Conservation (phyloP, 495 filamentous ascomycete genomes). For the Penicillium malachiteum region DNA sequence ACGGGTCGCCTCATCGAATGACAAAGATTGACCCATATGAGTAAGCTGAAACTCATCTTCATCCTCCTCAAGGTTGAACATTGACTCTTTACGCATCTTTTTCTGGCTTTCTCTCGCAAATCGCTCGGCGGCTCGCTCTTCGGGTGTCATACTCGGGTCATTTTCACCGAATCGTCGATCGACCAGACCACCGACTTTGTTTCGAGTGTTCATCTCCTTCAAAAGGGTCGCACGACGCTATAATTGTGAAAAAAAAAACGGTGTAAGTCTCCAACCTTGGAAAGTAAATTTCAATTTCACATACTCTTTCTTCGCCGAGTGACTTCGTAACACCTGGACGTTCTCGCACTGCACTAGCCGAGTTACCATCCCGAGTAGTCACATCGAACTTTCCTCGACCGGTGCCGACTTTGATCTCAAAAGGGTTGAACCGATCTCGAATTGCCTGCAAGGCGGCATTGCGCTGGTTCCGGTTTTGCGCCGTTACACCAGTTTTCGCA, state of each 20-base stretch:
- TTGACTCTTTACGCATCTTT: constrained; percentile 63
- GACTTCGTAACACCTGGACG: constrained; percentile 83
- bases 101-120: constrained; percentile 82
- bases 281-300: constrained; percentile 23
- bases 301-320: constrained; percentile 79
- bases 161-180: constrained; percentile 96
- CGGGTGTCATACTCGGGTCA: constrained; percentile 87
- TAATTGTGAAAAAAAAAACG: constrained; percentile 7
- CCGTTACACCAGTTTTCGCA: constrained; percentile 58
- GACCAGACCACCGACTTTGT: constrained; percentile 88
- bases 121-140: constrained; percentile 88
- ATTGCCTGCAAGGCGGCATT: constrained; percentile 75
- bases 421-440: constrained; percentile 94
- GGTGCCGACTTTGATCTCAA: constrained; percentile 77
- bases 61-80: constrained; percentile 90
- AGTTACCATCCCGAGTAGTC: constrained; percentile 55
- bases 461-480: constrained; percentile 68
- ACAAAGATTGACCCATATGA: constrained; percentile 74
- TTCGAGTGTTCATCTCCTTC: constrained; percentile 78
- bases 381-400: constrained; percentile 74
- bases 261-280: not conserved
- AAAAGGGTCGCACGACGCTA: constrained; percentile 78
- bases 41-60: constrained; percentile 73
- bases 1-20: constrained; percentile 50
- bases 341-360: constrained; percentile 49